phyloP scores from a whole-genome alignment of 495 filamentous ascomycete species.

The Xylaria nigripes region DNA sequence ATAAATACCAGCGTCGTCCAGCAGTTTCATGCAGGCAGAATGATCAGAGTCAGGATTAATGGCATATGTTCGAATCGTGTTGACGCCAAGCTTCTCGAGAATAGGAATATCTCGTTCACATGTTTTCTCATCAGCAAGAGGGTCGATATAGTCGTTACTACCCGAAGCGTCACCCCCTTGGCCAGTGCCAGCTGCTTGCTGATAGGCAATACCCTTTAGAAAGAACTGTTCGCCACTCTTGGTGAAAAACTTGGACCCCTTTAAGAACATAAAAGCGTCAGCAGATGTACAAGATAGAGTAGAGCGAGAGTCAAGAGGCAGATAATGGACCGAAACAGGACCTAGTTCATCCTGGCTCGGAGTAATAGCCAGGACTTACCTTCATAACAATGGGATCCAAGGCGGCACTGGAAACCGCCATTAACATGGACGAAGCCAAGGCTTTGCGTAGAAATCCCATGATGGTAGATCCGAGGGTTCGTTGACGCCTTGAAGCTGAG shows the following conservation, averaged over 20 bases:
- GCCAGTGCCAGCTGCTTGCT: slow-evolving; percentile 44
- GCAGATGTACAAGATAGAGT: not conserved
- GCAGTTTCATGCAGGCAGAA: slow-evolving; percentile 71
- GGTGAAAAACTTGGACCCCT: slow-evolving; percentile 56
- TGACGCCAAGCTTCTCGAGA: slow-evolving; percentile 68
- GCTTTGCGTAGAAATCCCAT: slow-evolving; percentile 38
- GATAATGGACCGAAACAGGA: too few relatives aligned
- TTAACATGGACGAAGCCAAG: slow-evolving; percentile 34
- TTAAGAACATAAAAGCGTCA: not conserved
- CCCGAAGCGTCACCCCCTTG: slow-evolving; percentile 29
- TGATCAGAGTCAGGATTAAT: slow-evolving; percentile 76
- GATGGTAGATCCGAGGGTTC: not conserved
- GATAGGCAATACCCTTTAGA: slow-evolving; percentile 89
- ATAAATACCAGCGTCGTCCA: slow-evolving; percentile 86
- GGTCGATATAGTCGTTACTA: slow-evolving; percentile 47
- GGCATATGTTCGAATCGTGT: slow-evolving; percentile 88
- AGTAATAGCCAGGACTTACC: slow-evolving; percentile 24
- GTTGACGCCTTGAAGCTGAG: not conserved
- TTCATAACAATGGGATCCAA: slow-evolving; percentile 66
- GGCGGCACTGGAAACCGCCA: slow-evolving; percentile 45
- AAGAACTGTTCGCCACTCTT: slow-evolving; percentile 68
- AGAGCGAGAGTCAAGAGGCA: too few relatives aligned
- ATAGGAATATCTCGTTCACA: slow-evolving; percentile 82
- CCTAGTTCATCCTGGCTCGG: too few relatives aligned
- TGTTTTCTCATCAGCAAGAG: slow-evolving; percentile 57